Evolutionary conservation across 192 early-diverging fungal genomes (phyloP), one percentile per base, ranked within the genome.

Genomic region (Podila clonocystis): DNA sequence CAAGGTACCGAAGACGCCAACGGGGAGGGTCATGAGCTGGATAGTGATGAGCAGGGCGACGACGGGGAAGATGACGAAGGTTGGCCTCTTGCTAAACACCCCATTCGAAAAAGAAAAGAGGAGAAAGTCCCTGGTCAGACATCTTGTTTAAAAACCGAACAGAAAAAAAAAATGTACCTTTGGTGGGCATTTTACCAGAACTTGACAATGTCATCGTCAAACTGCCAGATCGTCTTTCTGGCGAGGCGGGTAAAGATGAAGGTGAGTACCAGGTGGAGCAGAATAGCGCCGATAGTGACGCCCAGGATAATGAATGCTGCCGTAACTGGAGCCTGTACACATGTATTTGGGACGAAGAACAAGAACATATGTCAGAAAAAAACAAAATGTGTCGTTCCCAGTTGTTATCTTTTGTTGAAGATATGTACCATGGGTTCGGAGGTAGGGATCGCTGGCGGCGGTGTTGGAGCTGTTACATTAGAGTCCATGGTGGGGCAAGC

Each of bases 141-240:
- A 26, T 24, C 65, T 15, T 19, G 19, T 29, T 28, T 28, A 12
- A 28, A 19, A n/a, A n/a, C n/a, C 12, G 2, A 29, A 34, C 9
- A 49, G 1, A 55, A 28, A 70, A 13, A 26, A 22, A 59, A 31
- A 57, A n/a, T n/a, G n/a, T n/a, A n/a, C n/a, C n/a, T n/a, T n/a
- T n/a, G n/a, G n/a, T n/a, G n/a, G n/a, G n/a, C n/a, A n/a, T n/a
- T 30, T 70, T 72, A 84, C 83, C 83, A 84, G 26, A 75, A 62
- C n/a, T 80, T 74, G 38, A 84, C 73, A 28, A 84, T 29, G 24
- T 79, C 83, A 58, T 80, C 67, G 57, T 84, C 83, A 67, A 84
- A 80, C 26, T 71, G 61, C 83, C 83, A 84, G 29, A 78, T 62
- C 17, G 75, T 80, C 67, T 58, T 84, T 26, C 65, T 66, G 24